These are phyloP conservation scores for Zhuliangozyma parablackwelliae DNA, from an alignment of 1,139 yeast genomes.

Conservation along the genomic window DNA sequence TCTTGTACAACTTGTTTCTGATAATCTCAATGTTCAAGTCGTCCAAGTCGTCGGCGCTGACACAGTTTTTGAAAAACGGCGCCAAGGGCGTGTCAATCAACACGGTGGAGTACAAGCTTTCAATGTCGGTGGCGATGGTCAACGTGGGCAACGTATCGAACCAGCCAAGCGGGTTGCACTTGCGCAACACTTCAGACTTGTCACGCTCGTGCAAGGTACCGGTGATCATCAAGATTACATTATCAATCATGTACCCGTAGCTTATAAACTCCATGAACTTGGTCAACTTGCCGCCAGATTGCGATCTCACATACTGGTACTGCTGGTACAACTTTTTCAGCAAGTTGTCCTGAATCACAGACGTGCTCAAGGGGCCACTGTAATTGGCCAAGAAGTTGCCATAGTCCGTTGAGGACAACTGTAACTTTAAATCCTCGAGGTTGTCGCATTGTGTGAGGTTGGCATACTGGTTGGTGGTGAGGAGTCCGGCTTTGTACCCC, in stretches of 20 bases:
- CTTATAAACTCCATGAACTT: constrained; percentile 87
- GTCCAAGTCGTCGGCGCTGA: constrained; percentile 90
- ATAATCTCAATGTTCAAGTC: constrained; percentile 94
- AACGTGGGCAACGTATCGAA: constrained; percentile 95
- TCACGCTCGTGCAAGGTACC: constrained; percentile 97
- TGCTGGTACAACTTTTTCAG: constrained; percentile 73
- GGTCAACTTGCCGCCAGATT: constrained; percentile 75
- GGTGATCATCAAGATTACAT: constrained; percentile 90
- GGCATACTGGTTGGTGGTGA: constrained; percentile 74
- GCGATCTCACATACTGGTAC: constrained; percentile 79
- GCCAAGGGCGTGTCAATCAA: constrained; percentile 96
- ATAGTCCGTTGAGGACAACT: constrained; percentile 92
- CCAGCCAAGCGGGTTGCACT: constrained; percentile 98
- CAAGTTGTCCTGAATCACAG: constrained; percentile 76
- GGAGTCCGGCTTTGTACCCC: constrained; percentile 84
- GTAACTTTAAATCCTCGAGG: constrained; percentile 88
- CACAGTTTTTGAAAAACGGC: constrained; percentile 87
- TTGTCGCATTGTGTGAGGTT: constrained; percentile 95
- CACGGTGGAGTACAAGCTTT: constrained; percentile 88
- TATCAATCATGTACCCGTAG: constrained; percentile 97
- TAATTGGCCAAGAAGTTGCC: constrained; percentile 85
- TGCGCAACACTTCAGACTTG: constrained; percentile 73
- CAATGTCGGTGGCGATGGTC: constrained; percentile 90
- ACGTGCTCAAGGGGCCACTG: constrained; percentile 76
- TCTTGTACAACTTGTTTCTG: constrained; percentile 86